Conservation (phyloP, 192 early-diverging fungal species). For the Rhizophagus clarus region DNA sequence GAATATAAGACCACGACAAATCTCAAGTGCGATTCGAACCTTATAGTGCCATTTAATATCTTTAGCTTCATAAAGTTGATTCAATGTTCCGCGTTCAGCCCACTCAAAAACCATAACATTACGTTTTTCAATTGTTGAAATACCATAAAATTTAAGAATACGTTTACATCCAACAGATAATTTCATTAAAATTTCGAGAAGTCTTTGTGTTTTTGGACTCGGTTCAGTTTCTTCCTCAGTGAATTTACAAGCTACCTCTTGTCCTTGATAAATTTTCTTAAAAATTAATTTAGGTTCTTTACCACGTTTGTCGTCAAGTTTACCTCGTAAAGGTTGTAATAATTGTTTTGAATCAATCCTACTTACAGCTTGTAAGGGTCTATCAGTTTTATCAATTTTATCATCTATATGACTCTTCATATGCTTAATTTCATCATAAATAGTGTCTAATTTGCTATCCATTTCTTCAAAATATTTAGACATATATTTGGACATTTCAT, state of each 20-base stretch:
- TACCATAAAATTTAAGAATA: slow-evolving; percentile 29
- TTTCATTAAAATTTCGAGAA: slow-evolving; percentile 7
- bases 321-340: too few species aligned
- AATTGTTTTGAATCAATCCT: too few species aligned
- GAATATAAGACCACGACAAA: slow-evolving; percentile 28
- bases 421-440: too few species aligned
- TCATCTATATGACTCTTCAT: too few species aligned
- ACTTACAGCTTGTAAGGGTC: too few species aligned
- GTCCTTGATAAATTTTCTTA: too few species aligned
- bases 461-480: neutral
- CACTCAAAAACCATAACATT: slow-evolving; percentile 21
- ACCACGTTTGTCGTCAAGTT: too few species aligned
- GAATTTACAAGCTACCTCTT: too few species aligned
- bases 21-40: slow-evolving; percentile 11
- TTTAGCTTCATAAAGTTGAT: neutral
- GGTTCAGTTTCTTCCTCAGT: neutral
- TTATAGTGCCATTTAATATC: slow-evolving; percentile 7
- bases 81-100: slow-evolving; percentile 18
- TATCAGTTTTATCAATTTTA: neutral
- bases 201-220: neutral
- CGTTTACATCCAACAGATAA: neutral
- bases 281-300: too few species aligned
- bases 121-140: neutral
- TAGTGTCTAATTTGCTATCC: too few species aligned
- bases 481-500: neutral